phyloP scores from a whole-genome alignment of 805 yeast species.

The Ogataea trehalophila region DNA sequence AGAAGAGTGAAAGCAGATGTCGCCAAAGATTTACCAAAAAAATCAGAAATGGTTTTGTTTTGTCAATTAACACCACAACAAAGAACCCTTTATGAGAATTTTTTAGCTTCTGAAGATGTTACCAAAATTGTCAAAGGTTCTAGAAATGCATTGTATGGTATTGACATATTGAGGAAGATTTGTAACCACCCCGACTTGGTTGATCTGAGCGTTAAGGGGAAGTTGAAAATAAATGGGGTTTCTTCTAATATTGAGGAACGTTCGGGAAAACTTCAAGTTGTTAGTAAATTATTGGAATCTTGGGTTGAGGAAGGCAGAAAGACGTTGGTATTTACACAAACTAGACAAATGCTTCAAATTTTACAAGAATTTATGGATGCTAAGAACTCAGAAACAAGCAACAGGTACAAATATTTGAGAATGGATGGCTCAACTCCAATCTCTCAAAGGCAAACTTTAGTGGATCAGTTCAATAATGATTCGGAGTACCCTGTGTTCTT shows the following conservation, averaged over 20 bases:
- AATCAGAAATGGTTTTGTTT: slow-evolving; percentile 89
- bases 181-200: slow-evolving; percentile 95
- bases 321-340: slow-evolving; percentile 83
- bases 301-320: slow-evolving; percentile 80
- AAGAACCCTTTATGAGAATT: slow-evolving; percentile 65
- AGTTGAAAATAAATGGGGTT: slow-evolving; percentile 16
- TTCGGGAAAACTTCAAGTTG: slow-evolving; percentile 91
- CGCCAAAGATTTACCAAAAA: slow-evolving; percentile 89
- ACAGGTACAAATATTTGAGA: slow-evolving; percentile 50
- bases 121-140: slow-evolving; percentile 67
- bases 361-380: slow-evolving; percentile 59
- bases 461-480: slow-evolving; percentile 72
- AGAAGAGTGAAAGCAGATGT: slow-evolving; percentile 90
- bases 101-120: slow-evolving; percentile 72
- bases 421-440: slow-evolving; percentile 96
- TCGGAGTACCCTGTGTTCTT: slow-evolving; percentile 59
- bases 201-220: slow-evolving; percentile 34
- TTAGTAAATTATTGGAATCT: slow-evolving; percentile 62
- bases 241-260: slow-evolving; percentile 36
- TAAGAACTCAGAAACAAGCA: slow-evolving; percentile 27
- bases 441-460: slow-evolving; percentile 66
- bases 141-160: slow-evolving; percentile 81
- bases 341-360: slow-evolving; percentile 90
- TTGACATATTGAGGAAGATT: slow-evolving; percentile 83
- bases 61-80: slow-evolving; percentile 80